These are phyloP conservation scores for Geranomyces michiganensis DNA, from an alignment of 192 early-diverging fungal genomes.

Conservation along the genomic window DNA sequence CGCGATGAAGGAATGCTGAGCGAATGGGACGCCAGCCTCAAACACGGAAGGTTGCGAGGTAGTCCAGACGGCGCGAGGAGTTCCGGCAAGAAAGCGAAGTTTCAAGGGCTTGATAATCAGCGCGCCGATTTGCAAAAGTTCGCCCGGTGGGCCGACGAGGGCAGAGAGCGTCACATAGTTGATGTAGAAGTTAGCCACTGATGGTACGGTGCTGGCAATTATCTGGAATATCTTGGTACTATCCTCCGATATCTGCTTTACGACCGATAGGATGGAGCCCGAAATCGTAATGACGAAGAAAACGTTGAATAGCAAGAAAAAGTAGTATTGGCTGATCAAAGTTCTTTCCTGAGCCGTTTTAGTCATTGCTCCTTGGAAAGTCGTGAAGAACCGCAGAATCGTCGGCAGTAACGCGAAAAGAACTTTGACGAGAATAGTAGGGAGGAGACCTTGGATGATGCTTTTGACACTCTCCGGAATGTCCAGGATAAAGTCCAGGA, in stretches of 20 bases:
- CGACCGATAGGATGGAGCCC: slow-evolving; percentile 53
- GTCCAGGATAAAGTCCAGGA: slow-evolving; percentile 21
- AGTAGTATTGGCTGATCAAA: slow-evolving; percentile 73
- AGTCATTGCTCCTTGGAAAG: slow-evolving; percentile 30
- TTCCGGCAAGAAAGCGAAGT: slow-evolving; percentile 58
- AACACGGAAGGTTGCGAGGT: slow-evolving; percentile 55
- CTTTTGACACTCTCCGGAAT: slow-evolving; percentile 38
- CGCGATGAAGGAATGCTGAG: slow-evolving; percentile 29
- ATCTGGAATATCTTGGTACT: slow-evolving; percentile 43
- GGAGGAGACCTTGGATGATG: slow-evolving; percentile 74
- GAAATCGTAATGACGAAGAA: slow-evolving; percentile 74
- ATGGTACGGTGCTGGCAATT: slow-evolving; percentile 61
- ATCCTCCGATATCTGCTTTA: slow-evolving; percentile 52
- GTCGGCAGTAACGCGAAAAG: slow-evolving; percentile 70
- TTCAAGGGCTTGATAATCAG: slow-evolving; percentile 60
- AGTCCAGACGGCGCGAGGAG: slow-evolving; percentile 58
- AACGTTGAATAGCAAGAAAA: slow-evolving; percentile 64
- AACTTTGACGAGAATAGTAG: slow-evolving; percentile 65
- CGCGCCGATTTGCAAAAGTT: slow-evolving; percentile 67
- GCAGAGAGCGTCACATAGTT: slow-evolving; percentile 75
- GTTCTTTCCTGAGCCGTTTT: slow-evolving; percentile 54
- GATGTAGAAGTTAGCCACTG: slow-evolving; percentile 75
- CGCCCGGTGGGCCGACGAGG: slow-evolving; percentile 60
- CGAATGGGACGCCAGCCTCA: slow-evolving; percentile 24
- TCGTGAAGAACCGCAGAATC: slow-evolving; percentile 51